phyloP scores from a whole-genome alignment of 495 filamentous ascomycete species.

The Penicillium cosmopolitanum region DNA sequence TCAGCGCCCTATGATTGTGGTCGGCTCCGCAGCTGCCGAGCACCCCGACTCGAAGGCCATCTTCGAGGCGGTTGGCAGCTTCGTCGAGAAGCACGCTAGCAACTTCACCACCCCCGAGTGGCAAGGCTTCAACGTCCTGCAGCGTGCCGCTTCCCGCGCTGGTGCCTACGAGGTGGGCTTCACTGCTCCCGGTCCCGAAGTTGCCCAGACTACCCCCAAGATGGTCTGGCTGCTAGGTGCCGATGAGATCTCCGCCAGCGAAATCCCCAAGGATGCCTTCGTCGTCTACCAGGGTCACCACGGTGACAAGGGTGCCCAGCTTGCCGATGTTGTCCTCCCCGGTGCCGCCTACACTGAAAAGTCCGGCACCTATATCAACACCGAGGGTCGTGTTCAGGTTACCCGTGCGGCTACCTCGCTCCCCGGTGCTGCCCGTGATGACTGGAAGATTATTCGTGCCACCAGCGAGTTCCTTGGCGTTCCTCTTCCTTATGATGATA shows the following conservation, averaged over 20 bases:
- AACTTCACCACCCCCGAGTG: constrained; percentile 90
- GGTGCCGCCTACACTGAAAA: constrained; percentile 97
- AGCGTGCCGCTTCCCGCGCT: constrained; percentile 85
- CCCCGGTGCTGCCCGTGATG: constrained; percentile 86
- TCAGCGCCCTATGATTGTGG: constrained; percentile 91
- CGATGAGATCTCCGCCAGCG: constrained; percentile 78
- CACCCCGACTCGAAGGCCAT: constrained; percentile 89
- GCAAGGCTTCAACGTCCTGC: constrained; percentile 97
- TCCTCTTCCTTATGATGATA: constrained; percentile 88
- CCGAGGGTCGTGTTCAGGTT: constrained; percentile 93
- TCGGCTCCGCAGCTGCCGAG: constrained; percentile 87
- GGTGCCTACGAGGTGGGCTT: constrained; percentile 97
- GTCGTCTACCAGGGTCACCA: constrained; percentile 98
- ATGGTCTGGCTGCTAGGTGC: constrained; percentile 96
- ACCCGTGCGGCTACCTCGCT: constrained; percentile 83
- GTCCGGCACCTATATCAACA: constrained; percentile 95
- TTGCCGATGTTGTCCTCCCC: constrained; percentile 92
- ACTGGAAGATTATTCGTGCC: constrained; percentile 98
- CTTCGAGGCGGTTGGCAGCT: constrained; percentile 84
- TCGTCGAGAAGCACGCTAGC: constrained; percentile 86
- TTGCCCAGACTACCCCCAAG: constrained; percentile 83
- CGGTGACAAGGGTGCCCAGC: constrained; percentile 87
- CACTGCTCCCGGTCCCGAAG: constrained; percentile 73
- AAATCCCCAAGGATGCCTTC: constrained; percentile 92
- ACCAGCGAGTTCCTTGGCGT: constrained; percentile 86